Conservation (phyloP, 441 rosid genomes). For the Macaranga tanarius region DNA sequence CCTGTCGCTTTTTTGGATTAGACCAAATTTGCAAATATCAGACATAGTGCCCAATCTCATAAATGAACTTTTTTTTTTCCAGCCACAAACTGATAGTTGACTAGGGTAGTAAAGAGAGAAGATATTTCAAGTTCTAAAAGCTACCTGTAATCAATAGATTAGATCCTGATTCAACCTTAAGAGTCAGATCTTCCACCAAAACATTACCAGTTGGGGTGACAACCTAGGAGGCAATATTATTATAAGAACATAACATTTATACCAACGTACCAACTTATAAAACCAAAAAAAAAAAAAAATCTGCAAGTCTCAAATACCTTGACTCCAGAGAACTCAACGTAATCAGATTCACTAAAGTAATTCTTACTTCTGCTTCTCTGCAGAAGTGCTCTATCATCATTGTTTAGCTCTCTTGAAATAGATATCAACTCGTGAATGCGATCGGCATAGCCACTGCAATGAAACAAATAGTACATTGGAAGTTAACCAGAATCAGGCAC, state of each 20-base stretch:
- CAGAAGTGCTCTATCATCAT: constrained; percentile 53
- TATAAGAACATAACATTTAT: constrained; percentile 31
- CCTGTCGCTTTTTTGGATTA: not conserved
- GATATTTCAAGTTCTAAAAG: constrained; percentile 19
- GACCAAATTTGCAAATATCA: not conserved
- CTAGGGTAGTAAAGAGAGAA: not conserved
- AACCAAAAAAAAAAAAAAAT: no score
- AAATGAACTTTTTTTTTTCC: not conserved
- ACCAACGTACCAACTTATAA: not conserved
- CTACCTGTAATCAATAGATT: constrained; percentile 98
- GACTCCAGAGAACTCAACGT: constrained; percentile 87
- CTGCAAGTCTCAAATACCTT: constrained; percentile 58
- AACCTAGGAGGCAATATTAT: constrained; percentile 55
- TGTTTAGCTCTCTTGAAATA: constrained; percentile 82
- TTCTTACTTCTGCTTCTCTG: constrained; percentile 68
- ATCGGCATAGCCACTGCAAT: constrained; percentile 93
- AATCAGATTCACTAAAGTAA: constrained; percentile 86
- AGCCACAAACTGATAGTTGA: not conserved
- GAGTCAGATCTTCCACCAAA: constrained; percentile 89
- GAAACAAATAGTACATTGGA: constrained; percentile 21
- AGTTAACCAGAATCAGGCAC: not conserved
- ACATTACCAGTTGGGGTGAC: constrained; percentile 96
- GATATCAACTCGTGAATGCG: constrained; percentile 92
- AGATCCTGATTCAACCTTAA: constrained; percentile 90
- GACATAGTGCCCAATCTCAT: not conserved